These are phyloP conservation scores for Penicillium dipodomyicola DNA, from an alignment of 495 filamentous ascomycete genomes.

Conservation along the genomic window DNA sequence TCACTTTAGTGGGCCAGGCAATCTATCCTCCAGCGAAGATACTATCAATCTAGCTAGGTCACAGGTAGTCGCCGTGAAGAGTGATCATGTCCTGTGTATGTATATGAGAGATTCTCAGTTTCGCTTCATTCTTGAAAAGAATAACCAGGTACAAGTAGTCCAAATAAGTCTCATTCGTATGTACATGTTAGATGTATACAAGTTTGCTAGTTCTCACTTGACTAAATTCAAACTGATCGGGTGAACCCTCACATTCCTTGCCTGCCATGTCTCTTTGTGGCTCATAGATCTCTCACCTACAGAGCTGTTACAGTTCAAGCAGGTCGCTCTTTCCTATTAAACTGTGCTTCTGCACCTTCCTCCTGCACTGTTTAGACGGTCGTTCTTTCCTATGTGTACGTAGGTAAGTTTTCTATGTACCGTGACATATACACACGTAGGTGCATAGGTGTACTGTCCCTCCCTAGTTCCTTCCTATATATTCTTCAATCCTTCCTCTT, in stretches of 20 bases:
- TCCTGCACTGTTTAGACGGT: too few species aligned
- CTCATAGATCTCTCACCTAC: background rate
- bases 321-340: background rate
- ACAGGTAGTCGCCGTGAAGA: background rate
- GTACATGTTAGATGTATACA: background rate
- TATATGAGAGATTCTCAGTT: background rate
- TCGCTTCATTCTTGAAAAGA: background rate
- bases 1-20: background rate
- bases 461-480: background rate
- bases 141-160: background rate
- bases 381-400: too few species aligned
- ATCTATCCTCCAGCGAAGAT: background rate
- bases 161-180: background rate
- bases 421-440: too few species aligned
- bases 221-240: background rate
- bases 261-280: background rate
- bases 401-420: too few species aligned
- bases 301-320: too few species aligned
- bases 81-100: too few species aligned
- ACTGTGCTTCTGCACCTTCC: too few species aligned
- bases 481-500: background rate
- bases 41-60: background rate
- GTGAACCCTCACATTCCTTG: background rate
- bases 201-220: background rate
- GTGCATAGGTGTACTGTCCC: too few species aligned